Evolutionary conservation across 2,329 filamentous ascomycete species (phyloP), one percentile per base, ranked within the genome.

Genomic region (Eutypella sp.): DNA sequence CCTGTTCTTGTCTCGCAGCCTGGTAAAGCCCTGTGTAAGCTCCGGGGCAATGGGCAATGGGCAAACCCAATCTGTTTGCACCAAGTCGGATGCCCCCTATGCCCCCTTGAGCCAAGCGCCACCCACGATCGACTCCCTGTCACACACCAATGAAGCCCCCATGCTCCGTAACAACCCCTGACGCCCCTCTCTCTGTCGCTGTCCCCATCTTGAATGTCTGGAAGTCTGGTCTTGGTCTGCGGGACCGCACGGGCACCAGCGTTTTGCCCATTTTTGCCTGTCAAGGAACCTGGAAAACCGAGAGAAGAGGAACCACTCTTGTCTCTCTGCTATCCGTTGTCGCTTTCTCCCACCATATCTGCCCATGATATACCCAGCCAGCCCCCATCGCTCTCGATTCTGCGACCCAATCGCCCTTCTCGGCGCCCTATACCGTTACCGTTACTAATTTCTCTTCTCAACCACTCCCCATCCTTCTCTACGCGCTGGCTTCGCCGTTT

Each of bases 401-500:
- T 22, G 20, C 23, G 36, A 22, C 20, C 18, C 36, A 54, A 48
- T 50, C 52, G 48, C 47, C 49, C 46, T 48, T 41, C 49, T 54
- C 18, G 33, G 27, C 42, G 37, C 29, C 50, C 36, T 42, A 48
- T 37, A 56, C n/a, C n/a, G n/a, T n/a, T n/a, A n/a, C n/a, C n/a
- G 56, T 55, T 53, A 57, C 55, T 52, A 58, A 58, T 57, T n/a
- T 52, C 52, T 54, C n/a, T 48, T 49, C 48, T 50, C 50, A 41
- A 47, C 56, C 52, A 54, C 53, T 56, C 53, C 53, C 46, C 50
- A 51, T 54, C 46, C 49, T 48, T 55, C 53, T 54, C 46, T 56
- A 60, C 54, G 57, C 54, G 58, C 58, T 60, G 56, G 57, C 52
- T 57, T 56, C 54, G 52, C 56, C 54, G 50, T 57, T 47, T 41